Evolutionary conservation across 2,329 filamentous ascomycete genomes (phyloP).

Genomic region (Pseudopyrenochaeta lycopersici): DNA sequence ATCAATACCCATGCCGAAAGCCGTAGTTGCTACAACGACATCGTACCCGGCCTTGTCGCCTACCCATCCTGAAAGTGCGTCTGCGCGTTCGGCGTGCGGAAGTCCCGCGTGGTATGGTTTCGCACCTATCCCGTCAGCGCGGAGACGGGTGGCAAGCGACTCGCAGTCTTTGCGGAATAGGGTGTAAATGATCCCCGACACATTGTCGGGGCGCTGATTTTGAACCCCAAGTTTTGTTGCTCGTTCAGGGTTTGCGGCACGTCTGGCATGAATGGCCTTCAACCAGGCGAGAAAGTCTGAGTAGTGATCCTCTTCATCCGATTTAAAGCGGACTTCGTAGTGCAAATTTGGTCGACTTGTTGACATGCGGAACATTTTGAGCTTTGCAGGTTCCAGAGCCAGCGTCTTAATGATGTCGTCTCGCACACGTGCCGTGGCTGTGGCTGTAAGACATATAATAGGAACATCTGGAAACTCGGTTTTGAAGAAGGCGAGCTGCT

Average conservation of each 20-base stretch:
- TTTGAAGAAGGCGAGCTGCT: conserved; percentile 85
- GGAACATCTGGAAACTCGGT: conserved; percentile 83
- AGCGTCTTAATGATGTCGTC: conserved; percentile 83
- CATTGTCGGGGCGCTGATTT: conserved; percentile 65
- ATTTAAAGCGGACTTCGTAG: conserved; percentile 86
- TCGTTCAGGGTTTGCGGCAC: conserved; percentile 65
- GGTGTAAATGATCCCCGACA: conserved; percentile 83
- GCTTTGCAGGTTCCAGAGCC: conserved; percentile 68
- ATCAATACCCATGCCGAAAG: conserved; percentile 98
- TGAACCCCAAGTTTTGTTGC: conserved; percentile 65
- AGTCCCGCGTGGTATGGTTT: conserved; percentile 78
- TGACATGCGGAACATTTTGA: conserved; percentile 82
- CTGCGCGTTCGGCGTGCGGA: conserved; percentile 71
- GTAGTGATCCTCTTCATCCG: conserved; percentile 77
- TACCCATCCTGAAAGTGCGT: conserved; percentile 76
- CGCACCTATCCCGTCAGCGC: conserved; percentile 75
- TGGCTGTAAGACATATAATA: conserved; percentile 92
- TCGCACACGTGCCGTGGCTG: conserved; percentile 81
- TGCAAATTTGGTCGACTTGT: conserved; percentile 87
- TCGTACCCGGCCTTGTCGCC: conserved; percentile 79
- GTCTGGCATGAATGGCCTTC: conserved; percentile 73
- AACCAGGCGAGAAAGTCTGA: conserved; percentile 81
- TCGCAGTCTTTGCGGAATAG: conserved; percentile 79
- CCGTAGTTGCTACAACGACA: conserved; percentile 92
- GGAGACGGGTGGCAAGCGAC: conserved; percentile 70